Conservation (phyloP, 176 grass and related monocot species). For the Dendrocalamus sinicus region DNA sequence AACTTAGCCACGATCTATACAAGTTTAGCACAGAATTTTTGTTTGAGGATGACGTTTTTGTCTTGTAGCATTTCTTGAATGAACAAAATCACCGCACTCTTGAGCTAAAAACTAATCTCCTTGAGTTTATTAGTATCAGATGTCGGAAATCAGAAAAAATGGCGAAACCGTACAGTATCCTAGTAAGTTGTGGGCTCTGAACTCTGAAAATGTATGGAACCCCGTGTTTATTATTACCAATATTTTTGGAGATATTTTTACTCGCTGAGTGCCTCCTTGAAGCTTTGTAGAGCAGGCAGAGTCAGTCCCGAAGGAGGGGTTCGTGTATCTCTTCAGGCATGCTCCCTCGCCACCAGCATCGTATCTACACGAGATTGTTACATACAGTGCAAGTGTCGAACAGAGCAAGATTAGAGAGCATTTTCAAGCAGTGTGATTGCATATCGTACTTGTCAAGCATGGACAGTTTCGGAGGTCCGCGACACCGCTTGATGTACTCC, state of each 20-base stretch:
- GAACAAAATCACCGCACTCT: not conserved
- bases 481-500: conserved; percentile 55
- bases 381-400: not conserved
- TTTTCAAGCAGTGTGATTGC: not conserved
- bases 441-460: conserved; percentile 67
- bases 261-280: not conserved
- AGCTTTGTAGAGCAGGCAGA: conserved; percentile 41
- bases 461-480: conserved; percentile 62
- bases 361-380: conserved; percentile 42
- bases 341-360: conserved; percentile 65
- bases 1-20: not conserved
- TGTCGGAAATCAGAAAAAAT: not conserved
- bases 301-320: conserved; percentile 57
- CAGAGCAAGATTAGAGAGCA: not conserved
- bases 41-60: not conserved
- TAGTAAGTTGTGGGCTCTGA: not conserved
- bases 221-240: conserved; percentile 32
- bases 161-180: not conserved
- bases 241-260: conserved; percentile 17
- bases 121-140: not conserved
- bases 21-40: not conserved
- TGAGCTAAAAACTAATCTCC: not conserved
- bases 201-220: not conserved
- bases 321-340: conserved; percentile 73
- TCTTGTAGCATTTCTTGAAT: not conserved